Evolutionary conservation across 495 filamentous ascomycete species (phyloP).

Genomic region (Daldinia bambusicola): DNA sequence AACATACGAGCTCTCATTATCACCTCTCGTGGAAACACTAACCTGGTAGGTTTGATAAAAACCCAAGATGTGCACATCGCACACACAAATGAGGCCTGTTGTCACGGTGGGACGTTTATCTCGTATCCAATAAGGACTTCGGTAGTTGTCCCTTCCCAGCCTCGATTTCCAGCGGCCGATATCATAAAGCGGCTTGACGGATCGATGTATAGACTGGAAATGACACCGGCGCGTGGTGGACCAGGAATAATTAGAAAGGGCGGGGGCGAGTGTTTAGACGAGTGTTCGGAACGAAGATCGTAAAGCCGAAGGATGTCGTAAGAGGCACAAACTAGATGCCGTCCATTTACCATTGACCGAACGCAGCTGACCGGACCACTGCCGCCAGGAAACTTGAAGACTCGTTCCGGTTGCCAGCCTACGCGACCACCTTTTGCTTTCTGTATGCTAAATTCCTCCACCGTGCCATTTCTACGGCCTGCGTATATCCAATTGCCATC

Average conservation of each 20-base stretch:
- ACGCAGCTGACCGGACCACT: constrained; percentile 90
- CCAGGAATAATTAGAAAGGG: constrained; percentile 96
- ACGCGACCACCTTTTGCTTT: constrained; percentile 68
- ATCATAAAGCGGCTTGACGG: constrained; percentile 90
- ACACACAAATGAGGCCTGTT: background rate
- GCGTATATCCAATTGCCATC: constrained; percentile 96
- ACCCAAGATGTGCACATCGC: background rate
- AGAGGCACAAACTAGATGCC: constrained; percentile 92
- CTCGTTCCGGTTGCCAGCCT: constrained; percentile 72
- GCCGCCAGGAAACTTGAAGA: constrained; percentile 88
- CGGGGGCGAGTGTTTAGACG: constrained; percentile 78
- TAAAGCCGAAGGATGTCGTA: constrained; percentile 95
- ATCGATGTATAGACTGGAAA: constrained; percentile 84
- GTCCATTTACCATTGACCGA: constrained; percentile 89
- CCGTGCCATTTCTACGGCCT: constrained; percentile 90
- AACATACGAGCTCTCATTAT: background rate
- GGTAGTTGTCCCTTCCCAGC: constrained; percentile 93
- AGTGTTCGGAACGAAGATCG: constrained; percentile 76
- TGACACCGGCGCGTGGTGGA: constrained; percentile 87
- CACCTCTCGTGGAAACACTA: background rate
- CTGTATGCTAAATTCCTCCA: constrained; percentile 92
- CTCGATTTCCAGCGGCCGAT: constrained; percentile 87
- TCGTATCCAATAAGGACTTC: constrained; percentile 96
- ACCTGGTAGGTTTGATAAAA: background rate
- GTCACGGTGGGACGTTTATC: constrained; percentile 59